Evolutionary conservation across 129 eudicot genomes (phyloP).

Genomic region (Helianthus tuberosus): DNA sequence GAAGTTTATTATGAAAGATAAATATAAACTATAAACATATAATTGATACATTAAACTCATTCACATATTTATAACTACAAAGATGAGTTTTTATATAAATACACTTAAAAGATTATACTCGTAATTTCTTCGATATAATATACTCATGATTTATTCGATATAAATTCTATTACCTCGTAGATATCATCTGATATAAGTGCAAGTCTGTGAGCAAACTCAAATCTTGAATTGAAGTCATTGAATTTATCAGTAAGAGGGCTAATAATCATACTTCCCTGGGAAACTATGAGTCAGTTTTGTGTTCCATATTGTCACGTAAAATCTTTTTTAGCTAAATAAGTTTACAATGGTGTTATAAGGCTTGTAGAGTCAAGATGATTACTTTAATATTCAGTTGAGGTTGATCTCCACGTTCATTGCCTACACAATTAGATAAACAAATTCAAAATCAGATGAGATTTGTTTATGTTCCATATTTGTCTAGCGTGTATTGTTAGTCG

Average conservation of each 20-base stretch:
- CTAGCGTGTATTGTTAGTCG: too few species aligned
- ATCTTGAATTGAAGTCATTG: constrained; percentile 39
- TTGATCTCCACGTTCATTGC: constrained; percentile 35
- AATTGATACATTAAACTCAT: too few species aligned
- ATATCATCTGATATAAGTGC: constrained; percentile 46
- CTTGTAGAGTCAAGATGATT: not conserved
- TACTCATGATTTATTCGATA: not conserved
- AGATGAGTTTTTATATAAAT: not conserved
- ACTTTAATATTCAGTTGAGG: constrained; percentile 35
- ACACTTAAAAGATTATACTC: not conserved
- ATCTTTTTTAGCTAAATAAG: not conserved
- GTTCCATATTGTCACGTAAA: not conserved
- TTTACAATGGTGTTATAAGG: not conserved
- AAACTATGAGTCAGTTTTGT: not conserved
- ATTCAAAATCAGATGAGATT: not conserved
- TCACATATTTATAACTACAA: too few species aligned
- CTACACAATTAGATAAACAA: constrained; percentile 14
- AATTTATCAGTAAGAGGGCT: constrained; percentile 37
- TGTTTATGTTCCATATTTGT: not conserved
- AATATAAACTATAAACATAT: too few species aligned
- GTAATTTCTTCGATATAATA: too few species aligned
- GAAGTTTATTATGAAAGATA: too few species aligned
- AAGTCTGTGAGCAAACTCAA: constrained; percentile 37
- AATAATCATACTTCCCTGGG: constrained; percentile 32
- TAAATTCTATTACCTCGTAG: constrained; percentile 29